Conservation (phyloP, 1,284 basidiomycete species). For the Moniliella sp. region DNA sequence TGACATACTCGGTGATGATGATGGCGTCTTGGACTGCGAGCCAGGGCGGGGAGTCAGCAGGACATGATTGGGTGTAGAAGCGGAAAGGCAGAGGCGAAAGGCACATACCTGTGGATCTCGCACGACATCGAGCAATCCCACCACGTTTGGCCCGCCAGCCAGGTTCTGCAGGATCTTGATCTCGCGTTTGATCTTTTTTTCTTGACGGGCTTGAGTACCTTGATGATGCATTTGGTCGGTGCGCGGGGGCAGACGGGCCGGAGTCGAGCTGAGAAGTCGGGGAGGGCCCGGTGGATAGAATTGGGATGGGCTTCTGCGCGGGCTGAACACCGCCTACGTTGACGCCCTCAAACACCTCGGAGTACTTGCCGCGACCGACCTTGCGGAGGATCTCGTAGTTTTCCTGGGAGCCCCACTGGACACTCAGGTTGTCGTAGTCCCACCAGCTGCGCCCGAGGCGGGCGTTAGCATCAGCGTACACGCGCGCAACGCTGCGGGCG, state of each 20-base stretch:
- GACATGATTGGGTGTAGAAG: not conserved
- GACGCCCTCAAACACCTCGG: slow-evolving; percentile 75
- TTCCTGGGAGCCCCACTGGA: slow-evolving; percentile 47
- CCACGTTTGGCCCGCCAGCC: slow-evolving; percentile 72
- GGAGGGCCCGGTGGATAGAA: not conserved
- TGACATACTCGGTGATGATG: slow-evolving; percentile 94
- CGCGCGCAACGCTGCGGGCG: slow-evolving; percentile 35
- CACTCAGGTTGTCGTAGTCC: slow-evolving; percentile 39
- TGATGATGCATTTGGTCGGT: slow-evolving; percentile 67
- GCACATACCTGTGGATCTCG: slow-evolving; percentile 46
- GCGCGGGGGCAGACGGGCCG: not conserved
- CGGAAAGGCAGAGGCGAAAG: not conserved
- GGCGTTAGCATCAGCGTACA: slow-evolving; percentile 44
- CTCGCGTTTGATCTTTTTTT: slow-evolving; percentile 99
- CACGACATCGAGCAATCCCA: slow-evolving; percentile 75
- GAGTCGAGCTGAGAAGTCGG: slow-evolving; percentile 1
- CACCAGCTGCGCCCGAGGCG: slow-evolving; percentile 42
- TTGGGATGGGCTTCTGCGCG: not conserved
- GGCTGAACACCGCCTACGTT: slow-evolving; percentile 53
- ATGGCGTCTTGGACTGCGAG: slow-evolving; percentile 74
- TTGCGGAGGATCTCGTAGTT: slow-evolving; percentile 95
- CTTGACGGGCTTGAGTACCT: slow-evolving; percentile 95
- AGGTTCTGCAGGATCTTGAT: slow-evolving; percentile 96
- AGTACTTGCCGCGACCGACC: slow-evolving; percentile 67
- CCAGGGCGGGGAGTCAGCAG: not conserved